Conservation (phyloP, 805 yeast genomes). For the Maudiozyma turicensis region DNA sequence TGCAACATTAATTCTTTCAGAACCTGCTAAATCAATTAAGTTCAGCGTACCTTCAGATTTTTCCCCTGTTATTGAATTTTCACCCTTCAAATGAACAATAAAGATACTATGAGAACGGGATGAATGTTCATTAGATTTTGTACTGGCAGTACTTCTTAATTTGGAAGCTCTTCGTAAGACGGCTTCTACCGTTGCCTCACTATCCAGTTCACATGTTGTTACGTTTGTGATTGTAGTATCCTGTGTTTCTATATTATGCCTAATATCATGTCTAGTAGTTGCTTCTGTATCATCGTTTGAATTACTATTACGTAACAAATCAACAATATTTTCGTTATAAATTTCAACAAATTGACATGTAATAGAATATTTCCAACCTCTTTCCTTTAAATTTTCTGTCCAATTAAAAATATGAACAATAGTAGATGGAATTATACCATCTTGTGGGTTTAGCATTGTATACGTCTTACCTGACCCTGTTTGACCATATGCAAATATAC, state of each 20-base stretch:
- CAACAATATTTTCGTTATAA: constrained; percentile 74
- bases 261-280: constrained; percentile 49
- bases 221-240: constrained; percentile 56
- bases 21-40: constrained; percentile 87
- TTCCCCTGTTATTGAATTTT: constrained; percentile 40
- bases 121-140: constrained; percentile 71
- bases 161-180: constrained; percentile 46
- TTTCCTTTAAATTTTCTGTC: constrained; percentile 35
- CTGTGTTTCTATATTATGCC: constrained; percentile 49
- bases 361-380: constrained; percentile 56
- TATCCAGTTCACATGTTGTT: constrained; percentile 37
- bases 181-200: constrained; percentile 39
- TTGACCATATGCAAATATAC: constrained; percentile 95
- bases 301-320: constrained; percentile 38
- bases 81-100: constrained; percentile 50
- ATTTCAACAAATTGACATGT: constrained; percentile 79
- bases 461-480: constrained; percentile 92
- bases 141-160: constrained; percentile 70
- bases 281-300: constrained; percentile 5
- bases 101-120: constrained; percentile 89
- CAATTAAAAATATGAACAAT: constrained; percentile 59
- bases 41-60: constrained; percentile 53
- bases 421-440: constrained; percentile 79
- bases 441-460: constrained; percentile 66
- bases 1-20: constrained; percentile 71